phyloP scores from a whole-genome alignment of 345 rosid genomes.

The Conringia planisiliqua region DNA sequence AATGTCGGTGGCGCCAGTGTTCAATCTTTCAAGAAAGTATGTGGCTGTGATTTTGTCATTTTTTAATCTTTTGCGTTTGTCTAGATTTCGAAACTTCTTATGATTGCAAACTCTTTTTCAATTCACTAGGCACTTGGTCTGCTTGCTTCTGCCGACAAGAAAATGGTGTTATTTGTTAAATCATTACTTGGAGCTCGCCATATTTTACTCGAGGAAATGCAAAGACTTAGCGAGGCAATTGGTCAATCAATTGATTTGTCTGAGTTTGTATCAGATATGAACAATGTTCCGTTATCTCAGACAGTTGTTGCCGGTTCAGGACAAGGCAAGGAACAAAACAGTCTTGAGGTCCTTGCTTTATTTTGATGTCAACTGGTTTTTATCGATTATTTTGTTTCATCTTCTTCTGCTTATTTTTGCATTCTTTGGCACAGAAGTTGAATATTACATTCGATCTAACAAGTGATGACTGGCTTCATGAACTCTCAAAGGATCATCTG shows the following conservation, averaged over 20 bases:
- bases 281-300: slow-evolving; percentile 41
- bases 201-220: slow-evolving; percentile 58
- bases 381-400: neutral
- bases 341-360: slow-evolving; percentile 72
- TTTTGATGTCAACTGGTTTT: slow-evolving; percentile 19
- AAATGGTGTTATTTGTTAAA: slow-evolving; percentile 53
- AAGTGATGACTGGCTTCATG: slow-evolving; percentile 42
- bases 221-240: slow-evolving; percentile 59
- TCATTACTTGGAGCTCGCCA: slow-evolving; percentile 66
- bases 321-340: slow-evolving; percentile 64
- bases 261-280: slow-evolving; percentile 50
- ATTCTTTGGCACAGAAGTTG: slow-evolving; percentile 45
- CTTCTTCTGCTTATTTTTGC: slow-evolving; percentile 1
- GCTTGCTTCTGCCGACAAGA: slow-evolving; percentile 43
- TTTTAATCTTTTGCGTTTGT: neutral
- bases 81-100: neutral
- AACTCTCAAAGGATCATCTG: slow-evolving; percentile 50
- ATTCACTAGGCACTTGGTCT: slow-evolving; percentile 51
- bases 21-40: slow-evolving; percentile 56
- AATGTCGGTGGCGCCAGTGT: slow-evolving; percentile 41
- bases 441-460: slow-evolving; percentile 38
- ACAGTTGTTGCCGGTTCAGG: slow-evolving; percentile 43
- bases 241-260: slow-evolving; percentile 48
- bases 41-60: slow-evolving; percentile 9
- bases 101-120: slow-evolving; percentile 22